Evolutionary conservation across 2,329 filamentous ascomycete species (phyloP).

Genomic region (Aphanocladium album): DNA sequence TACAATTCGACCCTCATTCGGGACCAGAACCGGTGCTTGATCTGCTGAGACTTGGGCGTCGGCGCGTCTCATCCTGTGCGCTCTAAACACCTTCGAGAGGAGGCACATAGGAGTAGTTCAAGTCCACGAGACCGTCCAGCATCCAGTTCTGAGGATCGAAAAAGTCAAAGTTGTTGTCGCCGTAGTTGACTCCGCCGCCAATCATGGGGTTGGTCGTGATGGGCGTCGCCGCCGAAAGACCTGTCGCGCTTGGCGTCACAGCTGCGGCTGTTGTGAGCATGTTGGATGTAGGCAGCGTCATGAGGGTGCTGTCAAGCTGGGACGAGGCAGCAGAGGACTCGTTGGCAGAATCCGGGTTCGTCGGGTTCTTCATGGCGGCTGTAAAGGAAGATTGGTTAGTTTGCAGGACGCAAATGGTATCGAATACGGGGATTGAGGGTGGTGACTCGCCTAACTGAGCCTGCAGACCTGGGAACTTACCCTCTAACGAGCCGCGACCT

Average conservation of each 20-base stretch:
- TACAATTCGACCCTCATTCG: not conserved
- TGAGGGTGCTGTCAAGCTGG: conserved; percentile 56
- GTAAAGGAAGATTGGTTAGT: not conserved
- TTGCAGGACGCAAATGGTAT: not conserved
- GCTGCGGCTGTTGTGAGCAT: conserved; percentile 46
- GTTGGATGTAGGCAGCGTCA: conserved; percentile 40
- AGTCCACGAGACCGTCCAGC: conserved; percentile 77
- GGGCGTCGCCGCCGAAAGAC: conserved; percentile 33
- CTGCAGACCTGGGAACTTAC: conserved; percentile 43
- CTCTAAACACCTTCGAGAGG: conserved; percentile 49
- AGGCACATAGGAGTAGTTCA: conserved; percentile 62
- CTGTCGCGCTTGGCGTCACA: conserved; percentile 46
- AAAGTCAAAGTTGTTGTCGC: conserved; percentile 72
- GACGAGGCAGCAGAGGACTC: conserved; percentile 67
- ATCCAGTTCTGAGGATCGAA: conserved; percentile 95
- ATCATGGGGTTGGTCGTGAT: conserved; percentile 43
- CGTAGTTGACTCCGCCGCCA: conserved; percentile 51
- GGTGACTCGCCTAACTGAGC: conserved; percentile 22
- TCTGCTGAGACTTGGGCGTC: not conserved
- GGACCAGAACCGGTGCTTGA: not conserved
- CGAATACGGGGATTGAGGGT: conserved; percentile 12
- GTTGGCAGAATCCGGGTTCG: conserved; percentile 73
- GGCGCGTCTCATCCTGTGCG: not conserved
- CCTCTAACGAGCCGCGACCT: conserved; percentile 64
- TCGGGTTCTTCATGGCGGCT: conserved; percentile 74